Evolutionary conservation across 2,329 filamentous ascomycete genomes (phyloP).

Genomic region (Thielaviopsis ethacetica): DNA sequence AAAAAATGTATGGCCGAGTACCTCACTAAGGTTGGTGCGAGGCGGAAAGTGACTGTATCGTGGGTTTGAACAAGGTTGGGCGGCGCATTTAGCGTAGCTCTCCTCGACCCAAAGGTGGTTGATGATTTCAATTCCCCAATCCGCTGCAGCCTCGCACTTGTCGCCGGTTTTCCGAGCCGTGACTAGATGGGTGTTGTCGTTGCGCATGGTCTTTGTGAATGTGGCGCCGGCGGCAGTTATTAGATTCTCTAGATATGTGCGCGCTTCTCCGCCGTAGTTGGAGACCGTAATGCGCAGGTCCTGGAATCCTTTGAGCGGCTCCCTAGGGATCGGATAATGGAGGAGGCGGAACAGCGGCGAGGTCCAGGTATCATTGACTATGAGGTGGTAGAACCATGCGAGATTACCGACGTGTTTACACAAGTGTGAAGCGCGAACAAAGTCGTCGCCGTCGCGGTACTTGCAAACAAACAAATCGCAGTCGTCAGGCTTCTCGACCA

Average conservation of each 20-base stretch:
- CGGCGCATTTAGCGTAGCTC: conserved; percentile 77
- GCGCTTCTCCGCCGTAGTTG: conserved; percentile 89
- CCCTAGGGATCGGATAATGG: conserved; percentile 71
- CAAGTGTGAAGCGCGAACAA: conserved; percentile 55
- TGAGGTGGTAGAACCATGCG: conserved; percentile 84
- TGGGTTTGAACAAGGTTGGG: conserved; percentile 53
- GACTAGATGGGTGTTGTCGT: conserved; percentile 89
- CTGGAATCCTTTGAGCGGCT: conserved; percentile 66
- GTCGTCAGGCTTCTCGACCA: conserved; percentile 48
- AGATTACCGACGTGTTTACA: conserved; percentile 82
- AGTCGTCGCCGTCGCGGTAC: conserved; percentile 68
- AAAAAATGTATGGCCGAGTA: conserved; percentile 77
- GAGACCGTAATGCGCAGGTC: conserved; percentile 71
- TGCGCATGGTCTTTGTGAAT: conserved; percentile 89
- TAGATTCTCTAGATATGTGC: conserved; percentile 84
- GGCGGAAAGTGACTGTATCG: conserved; percentile 77
- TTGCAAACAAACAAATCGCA: conserved; percentile 79
- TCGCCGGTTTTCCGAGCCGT: conserved; percentile 81
- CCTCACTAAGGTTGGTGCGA: conserved; percentile 80
- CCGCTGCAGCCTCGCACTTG: conserved; percentile 79
- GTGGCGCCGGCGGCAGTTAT: conserved; percentile 69
- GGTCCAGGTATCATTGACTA: conserved; percentile 77
- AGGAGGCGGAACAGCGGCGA: conserved; percentile 67
- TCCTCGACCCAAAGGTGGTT: conserved; percentile 98
- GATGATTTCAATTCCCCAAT: conserved; percentile 80